Conservation (phyloP, 345 rosid species). For the Eucalyptus cloeziana region DNA sequence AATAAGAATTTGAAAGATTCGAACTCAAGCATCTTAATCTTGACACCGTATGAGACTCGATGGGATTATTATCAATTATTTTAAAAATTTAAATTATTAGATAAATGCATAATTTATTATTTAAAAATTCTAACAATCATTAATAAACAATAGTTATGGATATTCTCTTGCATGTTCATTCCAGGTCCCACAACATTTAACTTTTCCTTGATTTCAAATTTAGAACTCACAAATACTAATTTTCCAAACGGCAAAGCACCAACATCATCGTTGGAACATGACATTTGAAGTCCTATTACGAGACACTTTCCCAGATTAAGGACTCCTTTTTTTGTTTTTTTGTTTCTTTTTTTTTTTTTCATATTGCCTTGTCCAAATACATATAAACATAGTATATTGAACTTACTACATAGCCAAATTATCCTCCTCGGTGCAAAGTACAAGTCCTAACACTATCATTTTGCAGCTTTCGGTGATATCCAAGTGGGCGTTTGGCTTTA, state of each 20-base stretch:
- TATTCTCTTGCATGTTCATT: not conserved
- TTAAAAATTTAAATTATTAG: too few species aligned
- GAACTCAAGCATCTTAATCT: accelerated
- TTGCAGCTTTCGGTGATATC: not conserved
- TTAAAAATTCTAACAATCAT: too few species aligned
- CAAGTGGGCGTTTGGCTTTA: not conserved
- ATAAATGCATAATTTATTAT: too few species aligned
- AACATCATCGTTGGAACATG: accelerated
- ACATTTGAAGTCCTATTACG: not conserved
- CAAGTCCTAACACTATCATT: not conserved
- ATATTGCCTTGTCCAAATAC: not conserved
- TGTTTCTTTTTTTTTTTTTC: accelerated
- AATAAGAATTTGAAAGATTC: accelerated
- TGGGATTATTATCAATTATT: accelerated
- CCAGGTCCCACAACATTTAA: not conserved
- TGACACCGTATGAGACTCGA: too few species aligned
- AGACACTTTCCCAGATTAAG: not conserved
- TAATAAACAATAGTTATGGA: not conserved
- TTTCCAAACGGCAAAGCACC: not conserved
- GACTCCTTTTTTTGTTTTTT: not conserved
- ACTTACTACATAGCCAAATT: not conserved
- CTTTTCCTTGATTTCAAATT: not conserved
- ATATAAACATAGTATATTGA: not conserved
- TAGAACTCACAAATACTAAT: not conserved
- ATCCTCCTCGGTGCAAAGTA: not conserved